phyloP scores from a whole-genome alignment of 192 early-diverging fungal genomes.

The Coemansia reversa region DNA sequence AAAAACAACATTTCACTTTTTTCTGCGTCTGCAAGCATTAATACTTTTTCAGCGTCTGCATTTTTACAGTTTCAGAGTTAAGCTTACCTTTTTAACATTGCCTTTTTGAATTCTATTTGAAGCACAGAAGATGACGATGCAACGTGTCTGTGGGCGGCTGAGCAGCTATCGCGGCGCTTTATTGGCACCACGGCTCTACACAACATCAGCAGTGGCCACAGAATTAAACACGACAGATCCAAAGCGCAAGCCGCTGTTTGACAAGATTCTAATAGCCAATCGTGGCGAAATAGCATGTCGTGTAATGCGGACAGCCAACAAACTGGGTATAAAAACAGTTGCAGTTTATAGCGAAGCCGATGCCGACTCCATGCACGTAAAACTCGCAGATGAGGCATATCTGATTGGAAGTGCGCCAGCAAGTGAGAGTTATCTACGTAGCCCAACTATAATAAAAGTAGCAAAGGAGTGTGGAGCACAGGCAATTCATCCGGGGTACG shows the following conservation, averaged over 20 bases:
- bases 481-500: constrained; percentile 97
- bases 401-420: constrained; percentile 82
- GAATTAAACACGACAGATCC: background rate
- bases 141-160: background rate
- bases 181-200: background rate
- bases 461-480: constrained; percentile 74
- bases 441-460: constrained; percentile 79
- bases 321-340: constrained; percentile 93
- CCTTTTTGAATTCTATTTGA: too few relatives aligned
- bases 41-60: too few relatives aligned
- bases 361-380: constrained; percentile 75
- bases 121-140: too few relatives aligned
- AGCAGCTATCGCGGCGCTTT: background rate
- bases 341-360: constrained; percentile 94
- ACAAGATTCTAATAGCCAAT: constrained; percentile 97
- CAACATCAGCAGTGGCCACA: background rate
- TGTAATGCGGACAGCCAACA: constrained; percentile 76
- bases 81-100: too few relatives aligned
- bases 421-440: constrained; percentile 77
- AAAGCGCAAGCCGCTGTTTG: constrained; percentile 70
- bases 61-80: too few relatives aligned
- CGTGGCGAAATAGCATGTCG: constrained; percentile 84
- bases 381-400: constrained; percentile 93
- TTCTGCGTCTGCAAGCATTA: too few relatives aligned
- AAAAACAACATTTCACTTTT: too few relatives aligned